Conservation (phyloP, 257 asterid species). For the Coffea canephora region DNA sequence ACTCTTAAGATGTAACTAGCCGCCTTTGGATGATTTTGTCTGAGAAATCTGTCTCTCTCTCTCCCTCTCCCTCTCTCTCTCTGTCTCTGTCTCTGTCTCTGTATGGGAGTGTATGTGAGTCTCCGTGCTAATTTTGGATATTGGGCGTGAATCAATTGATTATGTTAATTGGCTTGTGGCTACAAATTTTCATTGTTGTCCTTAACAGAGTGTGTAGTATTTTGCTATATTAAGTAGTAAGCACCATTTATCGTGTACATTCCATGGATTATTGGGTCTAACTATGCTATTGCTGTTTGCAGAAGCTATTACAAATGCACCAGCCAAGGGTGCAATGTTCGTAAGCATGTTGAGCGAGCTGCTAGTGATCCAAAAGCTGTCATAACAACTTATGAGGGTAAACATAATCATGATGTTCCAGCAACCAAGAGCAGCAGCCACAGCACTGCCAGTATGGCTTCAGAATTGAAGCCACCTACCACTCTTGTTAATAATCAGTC, state of each 20-base stretch:
- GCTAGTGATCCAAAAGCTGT: constrained; percentile 84
- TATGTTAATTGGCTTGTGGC: neutral
- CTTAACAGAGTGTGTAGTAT: neutral
- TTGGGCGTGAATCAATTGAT: neutral
- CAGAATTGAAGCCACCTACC: constrained; percentile 50
- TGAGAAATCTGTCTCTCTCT: neutral
- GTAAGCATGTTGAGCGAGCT: constrained; percentile 95
- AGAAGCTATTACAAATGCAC: constrained; percentile 97
- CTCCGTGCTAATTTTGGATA: neutral
- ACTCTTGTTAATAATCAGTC: constrained; percentile 27
- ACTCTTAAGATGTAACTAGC: constrained; percentile 6
- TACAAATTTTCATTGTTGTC: neutral
- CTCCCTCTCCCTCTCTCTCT: neutral
- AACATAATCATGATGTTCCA: constrained; percentile 84
- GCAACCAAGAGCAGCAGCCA: constrained; percentile 70
- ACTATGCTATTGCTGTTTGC: constrained; percentile 28
- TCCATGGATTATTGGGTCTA: neutral
- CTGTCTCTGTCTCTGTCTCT: neutral
- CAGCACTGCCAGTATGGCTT: constrained; percentile 40
- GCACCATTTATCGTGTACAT: neutral
- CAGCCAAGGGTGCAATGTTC: constrained; percentile 68
- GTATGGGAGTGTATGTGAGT: neutral
- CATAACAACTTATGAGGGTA: constrained; percentile 84
- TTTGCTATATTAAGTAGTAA: neutral
- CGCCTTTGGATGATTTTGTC: neutral